phyloP scores from a whole-genome alignment of 75 land plant genomes.

The Azolla pinnata region DNA sequence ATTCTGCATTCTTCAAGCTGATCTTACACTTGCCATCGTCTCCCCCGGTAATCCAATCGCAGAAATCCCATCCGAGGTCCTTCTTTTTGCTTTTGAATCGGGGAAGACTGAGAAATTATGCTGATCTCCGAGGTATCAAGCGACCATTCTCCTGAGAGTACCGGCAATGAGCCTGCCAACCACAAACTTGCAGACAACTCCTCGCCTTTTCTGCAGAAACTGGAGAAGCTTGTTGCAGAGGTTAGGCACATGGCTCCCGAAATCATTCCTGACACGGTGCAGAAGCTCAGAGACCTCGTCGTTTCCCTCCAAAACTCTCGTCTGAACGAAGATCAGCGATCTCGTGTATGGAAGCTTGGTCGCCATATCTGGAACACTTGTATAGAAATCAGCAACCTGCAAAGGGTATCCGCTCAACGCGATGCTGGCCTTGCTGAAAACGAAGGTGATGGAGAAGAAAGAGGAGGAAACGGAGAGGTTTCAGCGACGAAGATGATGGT shows the following conservation, averaged over 20 bases:
- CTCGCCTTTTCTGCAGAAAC: not conserved
- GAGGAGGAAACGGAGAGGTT: too few relatives aligned
- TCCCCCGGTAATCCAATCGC: too few relatives aligned
- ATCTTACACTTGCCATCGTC: too few relatives aligned
- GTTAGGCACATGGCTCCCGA: slow-evolving; percentile 13
- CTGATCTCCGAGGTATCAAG: slow-evolving; percentile 11
- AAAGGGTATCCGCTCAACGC: too few relatives aligned
- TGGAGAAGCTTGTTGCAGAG: slow-evolving; percentile 18
- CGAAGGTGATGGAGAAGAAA: too few relatives aligned
- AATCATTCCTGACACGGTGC: slow-evolving; percentile 6
- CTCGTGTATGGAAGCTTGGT: slow-evolving; percentile 70
- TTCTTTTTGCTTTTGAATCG: too few relatives aligned
- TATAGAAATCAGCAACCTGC: slow-evolving; percentile 79
- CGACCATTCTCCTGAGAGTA: slow-evolving; percentile 1
- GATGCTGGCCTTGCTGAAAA: too few relatives aligned
- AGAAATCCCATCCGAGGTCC: too few relatives aligned
- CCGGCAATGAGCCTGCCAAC: slow-evolving; percentile 1
- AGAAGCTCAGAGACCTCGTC: slow-evolving; percentile 16
- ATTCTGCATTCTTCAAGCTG: too few relatives aligned
- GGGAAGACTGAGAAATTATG: too few relatives aligned
- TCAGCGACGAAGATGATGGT: slow-evolving; percentile 10
- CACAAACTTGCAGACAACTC: too few relatives aligned
- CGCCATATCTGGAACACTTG: slow-evolving; percentile 93
- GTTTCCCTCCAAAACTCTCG: slow-evolving; percentile 18
- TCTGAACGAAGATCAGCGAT: slow-evolving; percentile 40